Percentiles rank a stretch among this genome's conserved stretches.
phyloP scores from a whole-genome alignment of 805 yeast species.

The Ogataea trehaloabstinens region DNA sequence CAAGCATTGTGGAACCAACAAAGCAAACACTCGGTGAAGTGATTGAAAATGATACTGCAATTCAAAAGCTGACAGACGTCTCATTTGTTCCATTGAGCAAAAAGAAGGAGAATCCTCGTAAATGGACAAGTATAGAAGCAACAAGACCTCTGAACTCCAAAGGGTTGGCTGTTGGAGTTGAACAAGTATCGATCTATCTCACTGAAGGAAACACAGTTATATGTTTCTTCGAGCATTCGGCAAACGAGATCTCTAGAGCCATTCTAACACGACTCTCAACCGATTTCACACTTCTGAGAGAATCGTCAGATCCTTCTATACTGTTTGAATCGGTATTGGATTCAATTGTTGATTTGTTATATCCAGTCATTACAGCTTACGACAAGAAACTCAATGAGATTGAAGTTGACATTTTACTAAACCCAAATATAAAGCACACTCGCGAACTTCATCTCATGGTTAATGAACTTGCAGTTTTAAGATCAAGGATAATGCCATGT shows the following conservation, averaged over 20 bases:
- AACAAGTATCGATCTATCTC: slow-evolving; percentile 53
- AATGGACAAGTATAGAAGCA: slow-evolving; percentile 34
- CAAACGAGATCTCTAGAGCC: slow-evolving; percentile 51
- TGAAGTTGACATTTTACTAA: slow-evolving; percentile 48
- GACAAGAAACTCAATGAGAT: slow-evolving; percentile 45
- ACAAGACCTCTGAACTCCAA: slow-evolving; percentile 44
- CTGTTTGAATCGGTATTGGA: slow-evolving; percentile 55
- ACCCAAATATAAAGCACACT: slow-evolving; percentile 50
- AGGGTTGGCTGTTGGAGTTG: slow-evolving; percentile 48
- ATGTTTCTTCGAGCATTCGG: slow-evolving; percentile 57
- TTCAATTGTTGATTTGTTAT: slow-evolving; percentile 50
- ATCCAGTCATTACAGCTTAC: slow-evolving; percentile 54
- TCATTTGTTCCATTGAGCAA: slow-evolving; percentile 18
- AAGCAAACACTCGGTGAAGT: slow-evolving; percentile 16
- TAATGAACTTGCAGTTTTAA: slow-evolving; percentile 49
- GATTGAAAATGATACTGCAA: slow-evolving; percentile 25
- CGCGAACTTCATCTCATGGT: slow-evolving; percentile 52
- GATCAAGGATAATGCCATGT: slow-evolving; percentile 46
- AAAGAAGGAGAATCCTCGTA: slow-evolving; percentile 15
- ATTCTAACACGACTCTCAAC: slow-evolving; percentile 46
- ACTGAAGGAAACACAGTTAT: slow-evolving; percentile 45
- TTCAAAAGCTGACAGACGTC: slow-evolving; percentile 35
- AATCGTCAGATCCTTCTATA: slow-evolving; percentile 50
- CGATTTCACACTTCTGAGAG: slow-evolving; percentile 46
- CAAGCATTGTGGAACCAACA: neutral